Evolutionary conservation across 2,329 filamentous ascomycete genomes (phyloP), one percentile per base, ranked within the genome.

Genomic region (Paracoccidioides brasiliensis): DNA sequence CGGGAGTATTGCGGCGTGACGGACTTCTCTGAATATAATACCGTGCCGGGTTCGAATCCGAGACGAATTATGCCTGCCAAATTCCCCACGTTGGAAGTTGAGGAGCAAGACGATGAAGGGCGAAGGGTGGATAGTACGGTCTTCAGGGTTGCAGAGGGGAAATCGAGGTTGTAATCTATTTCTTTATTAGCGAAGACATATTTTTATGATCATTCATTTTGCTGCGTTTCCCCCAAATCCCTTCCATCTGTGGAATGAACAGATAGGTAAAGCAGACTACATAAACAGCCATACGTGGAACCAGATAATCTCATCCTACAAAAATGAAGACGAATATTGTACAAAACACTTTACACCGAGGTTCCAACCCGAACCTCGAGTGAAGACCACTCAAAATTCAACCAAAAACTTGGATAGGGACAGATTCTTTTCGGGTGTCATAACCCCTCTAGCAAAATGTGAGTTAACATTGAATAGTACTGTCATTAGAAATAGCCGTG

Each of bases 21-120:
- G 0, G 86, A 94, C 66, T 93, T 94, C 63, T 77, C 77, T 0
- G 79, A 81, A 63, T 94, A 94, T 66, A 80, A 77, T 38, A 68
- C 91, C n/a, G 75, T 90, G 0, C 72, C 78, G 0, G 85, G 85
- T 0, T 63, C 78, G 0, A 71, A 56, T 0, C 88, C 88, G 0
- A 73, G 88, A 56, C 75, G 88, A 22, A 94, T 94, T 60, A 90
- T 94, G 86, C 89, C 89, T 0, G 72, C 67, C 0, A 67, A 75
- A 56, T 74, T 93, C 58, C 88, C 88, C 0, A 79, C 84, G 59
- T 64, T 94, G 62, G 80, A 76, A 2, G 88, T 94, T 4, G 78
- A 75, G 6, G 88, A 93, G 71, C 86, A 94, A 70, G 81, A 84
- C 57, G 88, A 94, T 64, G 87, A 94, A 68, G 88, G 88, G 0